These are phyloP conservation scores for Dactylorhiza incarnata DNA, from an alignment of 106 monocot species.

Conservation along the genomic window DNA sequence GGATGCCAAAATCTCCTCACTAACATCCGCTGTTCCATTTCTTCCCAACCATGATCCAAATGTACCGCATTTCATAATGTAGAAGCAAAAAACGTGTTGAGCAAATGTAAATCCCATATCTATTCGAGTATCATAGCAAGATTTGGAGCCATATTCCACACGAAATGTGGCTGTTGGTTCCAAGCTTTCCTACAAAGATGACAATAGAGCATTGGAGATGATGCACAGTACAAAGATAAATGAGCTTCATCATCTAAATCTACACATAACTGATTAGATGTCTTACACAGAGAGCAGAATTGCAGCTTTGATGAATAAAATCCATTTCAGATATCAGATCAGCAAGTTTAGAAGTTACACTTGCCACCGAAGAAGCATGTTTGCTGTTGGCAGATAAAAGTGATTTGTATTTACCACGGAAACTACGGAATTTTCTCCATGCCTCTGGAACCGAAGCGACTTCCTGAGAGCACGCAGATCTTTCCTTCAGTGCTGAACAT, in stretches of 20 bases:
- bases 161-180: conserved; percentile 26
- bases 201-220: neutral
- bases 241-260: neutral
- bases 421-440: conserved; percentile 50
- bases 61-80: conserved; percentile 20
- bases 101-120: conserved; percentile 67
- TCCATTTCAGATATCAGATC: conserved; percentile 69
- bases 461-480: neutral
- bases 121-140: conserved; percentile 41
- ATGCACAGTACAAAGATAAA: conserved; percentile 2
- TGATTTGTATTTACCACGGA: conserved; percentile 17
- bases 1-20: neutral
- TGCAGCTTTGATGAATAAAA: conserved; percentile 42
- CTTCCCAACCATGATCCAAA: conserved; percentile 18
- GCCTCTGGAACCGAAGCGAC: conserved; percentile 39
- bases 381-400: conserved; percentile 15
- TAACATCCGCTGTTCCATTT: conserved; percentile 4
- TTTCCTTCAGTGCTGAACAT: neutral
- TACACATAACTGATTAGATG: neutral
- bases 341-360: conserved; percentile 28
- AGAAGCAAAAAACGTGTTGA: conserved; percentile 55
- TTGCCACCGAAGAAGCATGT: conserved; percentile 22
- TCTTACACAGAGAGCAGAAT: conserved; percentile 43
- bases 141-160: conserved; percentile 29
- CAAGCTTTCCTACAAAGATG: conserved; percentile 44